Percentiles rank a stretch among this genome's conserved stretches.
Evolutionary conservation across 345 rosid genomes (phyloP).

Genomic region (Triadica sebifera): DNA sequence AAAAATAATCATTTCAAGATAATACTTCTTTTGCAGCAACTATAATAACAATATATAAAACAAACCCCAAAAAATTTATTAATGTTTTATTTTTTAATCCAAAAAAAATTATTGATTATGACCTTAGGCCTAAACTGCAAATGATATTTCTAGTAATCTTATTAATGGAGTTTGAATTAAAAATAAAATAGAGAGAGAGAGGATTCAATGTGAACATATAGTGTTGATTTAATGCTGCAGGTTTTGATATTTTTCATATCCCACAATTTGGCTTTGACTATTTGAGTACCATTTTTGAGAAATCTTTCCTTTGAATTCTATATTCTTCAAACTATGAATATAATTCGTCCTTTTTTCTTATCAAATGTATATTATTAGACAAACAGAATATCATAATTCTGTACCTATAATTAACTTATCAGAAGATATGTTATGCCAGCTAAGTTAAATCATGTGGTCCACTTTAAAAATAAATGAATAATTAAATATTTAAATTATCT

Average conservation of each 20-base stretch:
- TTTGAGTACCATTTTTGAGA: background rate
- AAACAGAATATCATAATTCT: background rate
- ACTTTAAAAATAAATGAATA: background rate
- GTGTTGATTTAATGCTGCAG: no score
- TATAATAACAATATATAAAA: no score
- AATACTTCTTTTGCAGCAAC: no score
- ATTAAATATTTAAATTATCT: background rate
- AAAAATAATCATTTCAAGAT: background rate
- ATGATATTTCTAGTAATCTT: no score
- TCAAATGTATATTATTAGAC: no score
- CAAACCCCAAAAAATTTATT: no score
- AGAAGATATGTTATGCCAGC: conserved; percentile 14
- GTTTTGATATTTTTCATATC: background rate
- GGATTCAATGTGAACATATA: background rate
- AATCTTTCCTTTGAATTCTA: background rate
- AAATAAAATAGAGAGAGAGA: no score
- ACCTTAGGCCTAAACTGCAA: no score
- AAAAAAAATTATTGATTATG: no score
- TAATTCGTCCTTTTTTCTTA: no score
- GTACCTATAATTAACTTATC: conserved; percentile 1
- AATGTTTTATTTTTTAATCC: no score
- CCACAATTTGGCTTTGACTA: conserved; percentile 1
- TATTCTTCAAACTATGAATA: background rate
- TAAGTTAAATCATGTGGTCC: conserved; percentile 29
- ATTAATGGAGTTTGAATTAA: no score